Base-by-base conservation (phyloP, 1,284 basidiomycete genomes). In the Pulchroboletus neoregius region DNA sequence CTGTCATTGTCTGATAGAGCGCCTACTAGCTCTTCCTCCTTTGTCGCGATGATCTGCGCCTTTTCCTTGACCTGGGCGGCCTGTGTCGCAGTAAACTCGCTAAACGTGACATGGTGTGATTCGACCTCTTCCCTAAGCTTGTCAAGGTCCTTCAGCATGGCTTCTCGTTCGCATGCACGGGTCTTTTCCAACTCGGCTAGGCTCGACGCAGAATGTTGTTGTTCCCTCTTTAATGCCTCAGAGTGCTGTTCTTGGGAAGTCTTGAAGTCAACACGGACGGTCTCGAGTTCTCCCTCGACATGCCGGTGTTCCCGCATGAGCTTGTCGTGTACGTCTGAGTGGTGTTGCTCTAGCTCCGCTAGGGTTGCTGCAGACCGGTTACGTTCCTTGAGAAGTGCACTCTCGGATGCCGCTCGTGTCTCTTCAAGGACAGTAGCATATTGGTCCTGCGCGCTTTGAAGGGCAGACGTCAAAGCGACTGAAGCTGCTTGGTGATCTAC, bases 111-210 rank as follows among this genome's bases (percentile, higher is more conserved):
- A 60, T 84, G 84, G 64, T 84, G 75, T 2, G 79, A 71, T 49
- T 79, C 78, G 6, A 87, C 66, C 58, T 91, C 80, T 49, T 83
- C 72, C 5, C 72, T 58, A 27, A 89, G 71, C 8, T 76, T 53
- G 16, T 80, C 76, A 31, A 76, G 76, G 42, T 82, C 75, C 52
- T 73, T 73, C 37, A 68, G 70, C 41, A 82, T 66, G 10, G 65
- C 63, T 28, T 64, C 66, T 23, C 71, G 53, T 44, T 72, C 72
- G 45, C 46, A 48, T 33, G 69, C 56, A 32, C 69, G 67, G 40
- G 58, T 61, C 43, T 60, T 58, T 33, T 73, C 66, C 23, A 72
- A 52, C 27, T 71, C 66, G 41, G 60, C 57, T 9, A 70, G 38
- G 9, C 51, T 50, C 23, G 55, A 57, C 9, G 53, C 51, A 24